These are phyloP conservation scores for Colletotrichum siamense DNA, from an alignment of 2,329 filamentous ascomycete genomes.

Conservation along the genomic window DNA sequence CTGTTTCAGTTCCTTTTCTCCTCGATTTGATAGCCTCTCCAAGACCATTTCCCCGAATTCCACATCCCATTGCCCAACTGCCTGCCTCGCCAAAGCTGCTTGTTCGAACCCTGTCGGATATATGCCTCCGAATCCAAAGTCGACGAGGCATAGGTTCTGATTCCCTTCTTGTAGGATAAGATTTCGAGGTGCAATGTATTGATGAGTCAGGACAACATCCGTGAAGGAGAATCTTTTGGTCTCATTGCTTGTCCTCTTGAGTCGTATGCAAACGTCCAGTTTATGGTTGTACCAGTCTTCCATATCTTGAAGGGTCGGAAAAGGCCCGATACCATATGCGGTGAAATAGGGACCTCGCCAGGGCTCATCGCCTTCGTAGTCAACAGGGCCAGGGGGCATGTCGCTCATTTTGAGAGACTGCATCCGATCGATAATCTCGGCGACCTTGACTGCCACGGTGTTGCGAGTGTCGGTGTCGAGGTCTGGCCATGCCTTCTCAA, in stretches of 20 bases:
- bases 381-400: conserved; percentile 7
- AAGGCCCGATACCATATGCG: not conserved
- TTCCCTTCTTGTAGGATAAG: not conserved
- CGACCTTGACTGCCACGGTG: not conserved
- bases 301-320: not conserved
- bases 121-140: not conserved
- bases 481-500: not conserved
- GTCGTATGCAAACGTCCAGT: not conserved
- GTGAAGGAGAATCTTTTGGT: not conserved
- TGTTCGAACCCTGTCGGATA: not conserved
- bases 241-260: not conserved
- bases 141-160: not conserved
- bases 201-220: not conserved
- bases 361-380: not conserved
- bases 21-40: not conserved
- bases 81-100: not conserved
- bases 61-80: not conserved
- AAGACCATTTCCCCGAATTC: not conserved
- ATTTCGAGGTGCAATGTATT: not conserved
- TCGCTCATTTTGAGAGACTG: not conserved
- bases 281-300: not conserved
- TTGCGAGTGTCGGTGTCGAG: not conserved
- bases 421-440: not conserved
- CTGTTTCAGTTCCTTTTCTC: not conserved
- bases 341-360: not conserved